These are phyloP conservation scores for Tagetes erecta DNA, from an alignment of 129 eudicot species.

Conservation along the genomic window DNA sequence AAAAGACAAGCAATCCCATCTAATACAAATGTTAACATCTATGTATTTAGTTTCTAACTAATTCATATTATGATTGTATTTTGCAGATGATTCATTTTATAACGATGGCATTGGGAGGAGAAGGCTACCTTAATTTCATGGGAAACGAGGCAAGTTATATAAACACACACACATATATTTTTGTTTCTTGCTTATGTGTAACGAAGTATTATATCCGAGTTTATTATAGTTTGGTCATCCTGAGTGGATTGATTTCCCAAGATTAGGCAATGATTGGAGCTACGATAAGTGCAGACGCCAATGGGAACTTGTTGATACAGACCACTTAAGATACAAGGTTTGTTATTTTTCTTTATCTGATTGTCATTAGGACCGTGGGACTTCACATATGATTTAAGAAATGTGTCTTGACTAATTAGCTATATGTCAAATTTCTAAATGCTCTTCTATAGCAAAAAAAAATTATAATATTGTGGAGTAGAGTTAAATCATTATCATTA, in stretches of 20 bases:
- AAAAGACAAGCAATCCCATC: background rate
- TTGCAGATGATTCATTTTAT: constrained; percentile 94
- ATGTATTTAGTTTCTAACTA: constrained; percentile 5
- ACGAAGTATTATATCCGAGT: background rate
- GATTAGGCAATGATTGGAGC: constrained; percentile 91
- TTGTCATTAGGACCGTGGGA: constrained; percentile 4
- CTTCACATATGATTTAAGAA: background rate
- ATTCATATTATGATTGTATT: constrained; percentile 6
- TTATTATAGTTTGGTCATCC: constrained; percentile 91
- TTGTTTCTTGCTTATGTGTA: constrained; percentile 12
- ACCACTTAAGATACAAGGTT: constrained; percentile 95
- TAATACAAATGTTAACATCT: constrained; percentile 1
- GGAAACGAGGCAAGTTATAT: constrained; percentile 81
- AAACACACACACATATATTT: background rate
- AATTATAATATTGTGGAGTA: background rate
- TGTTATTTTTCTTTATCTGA: background rate
- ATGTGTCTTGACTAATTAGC: background rate
- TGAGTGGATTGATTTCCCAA: constrained; percentile 98
- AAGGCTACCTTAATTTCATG: constrained; percentile 98
- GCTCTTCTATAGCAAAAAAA: background rate
- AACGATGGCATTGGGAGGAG: constrained; percentile 99
- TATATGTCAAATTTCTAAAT: background rate
- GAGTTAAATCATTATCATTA: background rate
- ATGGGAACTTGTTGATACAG: constrained; percentile 90
- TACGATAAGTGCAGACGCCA: constrained; percentile 91